phyloP scores from a whole-genome alignment of 345 rosid species.

The Acer saccharum region DNA sequence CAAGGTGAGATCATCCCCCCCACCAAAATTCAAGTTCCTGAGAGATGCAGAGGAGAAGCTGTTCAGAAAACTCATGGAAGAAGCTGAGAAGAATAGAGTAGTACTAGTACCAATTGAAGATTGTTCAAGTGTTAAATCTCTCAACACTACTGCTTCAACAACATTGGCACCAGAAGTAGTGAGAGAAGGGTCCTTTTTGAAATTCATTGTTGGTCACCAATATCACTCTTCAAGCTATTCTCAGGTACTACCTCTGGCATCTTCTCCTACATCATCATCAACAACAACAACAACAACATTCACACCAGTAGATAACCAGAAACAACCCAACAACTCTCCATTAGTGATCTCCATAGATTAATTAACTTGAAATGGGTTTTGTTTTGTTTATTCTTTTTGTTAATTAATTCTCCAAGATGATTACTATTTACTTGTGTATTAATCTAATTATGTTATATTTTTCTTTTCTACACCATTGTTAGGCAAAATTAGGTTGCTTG shows the following conservation, averaged over 20 bases:
- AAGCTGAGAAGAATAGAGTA: conserved; percentile 42
- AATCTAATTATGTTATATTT: not conserved
- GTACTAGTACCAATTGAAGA: conserved; percentile 22
- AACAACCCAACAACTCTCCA: conserved; percentile 16
- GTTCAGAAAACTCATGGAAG: conserved; percentile 54
- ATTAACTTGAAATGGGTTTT: conserved; percentile 12
- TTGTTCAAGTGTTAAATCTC: conserved; percentile 25
- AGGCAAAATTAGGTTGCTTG: conserved; percentile 3
- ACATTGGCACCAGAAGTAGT: conserved; percentile 11
- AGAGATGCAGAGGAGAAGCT: conserved; percentile 94
- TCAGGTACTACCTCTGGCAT: conserved; percentile 69
- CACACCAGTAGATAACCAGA: conserved; percentile 44
- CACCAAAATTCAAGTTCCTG: conserved; percentile 92
- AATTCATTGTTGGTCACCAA: conserved; percentile 48
- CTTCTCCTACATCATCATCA: conserved; percentile 56
- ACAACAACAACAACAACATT: not conserved
- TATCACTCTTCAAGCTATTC: conserved; percentile 44
- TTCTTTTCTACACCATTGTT: conserved; percentile 13
- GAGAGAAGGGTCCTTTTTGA: conserved; percentile 54
- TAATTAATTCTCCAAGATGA: conserved; percentile 16
- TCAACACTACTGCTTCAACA: conserved; percentile 14
- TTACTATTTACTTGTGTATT: conserved; percentile 12
- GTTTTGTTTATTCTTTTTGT: conserved; percentile 3
- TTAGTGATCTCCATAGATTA: conserved; percentile 24
- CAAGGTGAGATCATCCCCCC: conserved; percentile 71